phyloP scores from a whole-genome alignment of 1,284 basidiomycete genomes.

The Heterobasidion irregulare region DNA sequence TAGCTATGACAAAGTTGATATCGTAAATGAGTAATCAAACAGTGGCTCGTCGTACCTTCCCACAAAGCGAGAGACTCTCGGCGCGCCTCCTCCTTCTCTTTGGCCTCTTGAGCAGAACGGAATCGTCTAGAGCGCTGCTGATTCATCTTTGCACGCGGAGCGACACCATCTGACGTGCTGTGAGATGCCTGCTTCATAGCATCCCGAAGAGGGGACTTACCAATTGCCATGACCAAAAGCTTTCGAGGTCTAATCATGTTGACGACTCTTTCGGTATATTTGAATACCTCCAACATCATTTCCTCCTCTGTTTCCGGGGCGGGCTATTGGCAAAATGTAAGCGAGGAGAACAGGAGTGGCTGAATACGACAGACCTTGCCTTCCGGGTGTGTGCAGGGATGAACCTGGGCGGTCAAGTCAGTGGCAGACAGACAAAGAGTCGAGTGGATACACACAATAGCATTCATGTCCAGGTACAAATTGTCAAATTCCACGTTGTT shows the following conservation, averaged over 20 bases:
- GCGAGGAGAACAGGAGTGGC: not conserved
- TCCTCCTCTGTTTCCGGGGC: conserved; percentile 97
- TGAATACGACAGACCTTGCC: conserved; percentile 58
- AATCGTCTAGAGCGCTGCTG: conserved; percentile 96
- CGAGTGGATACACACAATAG: conserved; percentile 50
- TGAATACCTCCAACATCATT: conserved; percentile 99
- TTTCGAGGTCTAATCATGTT: conserved; percentile 96
- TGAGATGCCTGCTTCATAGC: not conserved
- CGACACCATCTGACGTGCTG: conserved; percentile 75
- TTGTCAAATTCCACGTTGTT: conserved; percentile 96
- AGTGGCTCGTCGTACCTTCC: conserved; percentile 49
- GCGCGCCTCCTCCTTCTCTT: conserved; percentile 85
- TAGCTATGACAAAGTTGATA: conserved; percentile 38
- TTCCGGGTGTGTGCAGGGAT: conserved; percentile 98
- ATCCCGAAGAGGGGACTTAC: conserved; percentile 30
- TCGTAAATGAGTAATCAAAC: not conserved
- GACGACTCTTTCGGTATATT: conserved; percentile 95
- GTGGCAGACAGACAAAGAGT: conserved; percentile 3
- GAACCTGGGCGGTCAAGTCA: conserved; percentile 51
- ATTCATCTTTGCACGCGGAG: conserved; percentile 99
- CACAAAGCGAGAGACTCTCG: conserved; percentile 79
- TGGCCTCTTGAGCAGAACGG: conserved; percentile 90
- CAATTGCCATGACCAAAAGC: conserved; percentile 97
- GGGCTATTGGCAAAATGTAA: conserved; percentile 37
- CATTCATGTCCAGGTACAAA: conserved; percentile 92